Base-by-base conservation (phyloP, 108 stramenopile genomes). In the Parmales sp. region DNA sequence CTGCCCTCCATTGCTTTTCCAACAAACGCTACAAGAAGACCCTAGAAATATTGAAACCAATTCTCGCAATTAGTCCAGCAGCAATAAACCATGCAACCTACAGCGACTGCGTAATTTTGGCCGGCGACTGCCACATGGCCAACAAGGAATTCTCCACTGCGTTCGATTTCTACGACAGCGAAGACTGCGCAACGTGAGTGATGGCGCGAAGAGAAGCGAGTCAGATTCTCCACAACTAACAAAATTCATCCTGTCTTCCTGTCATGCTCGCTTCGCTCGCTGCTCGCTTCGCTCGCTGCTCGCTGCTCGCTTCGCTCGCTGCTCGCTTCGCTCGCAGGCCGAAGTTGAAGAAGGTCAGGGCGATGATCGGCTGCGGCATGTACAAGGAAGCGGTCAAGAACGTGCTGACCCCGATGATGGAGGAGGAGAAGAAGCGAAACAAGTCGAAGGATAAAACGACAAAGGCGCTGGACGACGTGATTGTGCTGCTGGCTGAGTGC, bases 21-120 rank as follows among this genome's bases (percentile, higher is more conserved):
- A n/a, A n/a, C n/a, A 60, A 60, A 16, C 54, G 36, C 6, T 60
- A 60, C 54, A 60, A 60, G 54, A 60, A 60, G 54, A 34, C 54
- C 54, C 20, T 60, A 34, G 13, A 11, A 7, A 60, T 11, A 20
- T 60, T 60, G 54, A 60, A 6, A 5, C 23, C 11, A 50, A 23
- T 18, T 23, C n/a, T 19, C 5, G 49, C n/a, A 19, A 50, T 18
- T 7, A 22, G 11, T n/a, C 22, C 16, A 13, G 22, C 19, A 48
- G 46, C 19, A n/a, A 2, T 48, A 23, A 48, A 48, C 22, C 3
- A 48, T 23, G 23, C 19, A n/a, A 23, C 19, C 22, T 48, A 48
- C 46, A 48, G 19, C 16, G 46, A 48, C 46, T n/a, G 23, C 11
- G 19, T 48, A 23, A 23, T 48, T n/a, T 13, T 48, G 46, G 46